phyloP scores from a whole-genome alignment of 345 rosid species.

The Cardamine chenopodiifolia region DNA sequence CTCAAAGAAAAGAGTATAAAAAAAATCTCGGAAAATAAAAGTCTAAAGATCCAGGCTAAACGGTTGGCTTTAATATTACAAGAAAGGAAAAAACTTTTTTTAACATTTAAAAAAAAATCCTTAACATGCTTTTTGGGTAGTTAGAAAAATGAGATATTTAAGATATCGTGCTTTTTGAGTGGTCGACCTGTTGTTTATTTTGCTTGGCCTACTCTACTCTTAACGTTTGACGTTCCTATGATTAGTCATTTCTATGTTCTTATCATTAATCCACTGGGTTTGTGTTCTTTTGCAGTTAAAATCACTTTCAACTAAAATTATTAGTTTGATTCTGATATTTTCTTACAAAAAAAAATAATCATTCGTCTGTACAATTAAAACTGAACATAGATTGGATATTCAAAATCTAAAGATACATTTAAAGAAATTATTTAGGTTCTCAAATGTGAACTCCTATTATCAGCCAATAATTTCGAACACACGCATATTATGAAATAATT shows the following conservation, averaged over 20 bases:
- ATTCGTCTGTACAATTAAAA: background rate
- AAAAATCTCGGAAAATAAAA: background rate
- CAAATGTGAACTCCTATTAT: background rate
- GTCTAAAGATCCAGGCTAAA: background rate
- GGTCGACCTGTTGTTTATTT: background rate
- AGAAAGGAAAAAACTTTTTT: too few relatives aligned
- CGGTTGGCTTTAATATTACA: too few relatives aligned
- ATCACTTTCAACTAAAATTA: background rate
- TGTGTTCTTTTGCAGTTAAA: constrained; percentile 8
- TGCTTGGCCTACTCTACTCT: background rate
- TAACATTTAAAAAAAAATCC: background rate
- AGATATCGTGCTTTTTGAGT: background rate
- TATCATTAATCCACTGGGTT: background rate
- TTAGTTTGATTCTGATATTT: background rate
- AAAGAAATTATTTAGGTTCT: background rate
- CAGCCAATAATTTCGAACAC: background rate
- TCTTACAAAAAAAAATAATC: background rate
- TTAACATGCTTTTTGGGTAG: background rate
- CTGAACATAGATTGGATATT: background rate
- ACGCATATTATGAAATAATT: background rate
- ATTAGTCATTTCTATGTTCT: constrained; percentile 4
- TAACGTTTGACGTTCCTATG: background rate
- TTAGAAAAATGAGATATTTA: background rate
- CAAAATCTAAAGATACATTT: background rate
- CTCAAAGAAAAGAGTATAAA: background rate